phyloP scores from a whole-genome alignment of 2,329 filamentous ascomycete genomes.

The Escovopsis sp. region DNA sequence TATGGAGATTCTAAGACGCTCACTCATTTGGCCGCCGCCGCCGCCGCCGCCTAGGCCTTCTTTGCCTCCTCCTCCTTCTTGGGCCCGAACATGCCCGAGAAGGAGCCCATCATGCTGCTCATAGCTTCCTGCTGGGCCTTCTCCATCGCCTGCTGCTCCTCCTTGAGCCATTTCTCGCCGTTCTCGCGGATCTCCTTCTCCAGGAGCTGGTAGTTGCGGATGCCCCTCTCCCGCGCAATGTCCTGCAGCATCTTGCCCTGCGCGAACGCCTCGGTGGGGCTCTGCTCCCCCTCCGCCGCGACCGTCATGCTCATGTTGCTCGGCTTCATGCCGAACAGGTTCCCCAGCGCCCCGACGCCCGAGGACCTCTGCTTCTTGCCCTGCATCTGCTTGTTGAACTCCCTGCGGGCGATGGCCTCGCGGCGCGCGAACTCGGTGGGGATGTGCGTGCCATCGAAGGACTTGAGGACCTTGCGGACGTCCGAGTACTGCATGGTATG shows the following conservation, averaged over 20 bases:
- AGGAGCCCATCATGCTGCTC: slow-evolving; percentile 77
- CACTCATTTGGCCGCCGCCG: slow-evolving; percentile 7
- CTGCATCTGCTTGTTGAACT: slow-evolving; percentile 65
- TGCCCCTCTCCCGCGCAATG: slow-evolving; percentile 79
- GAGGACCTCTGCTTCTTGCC: slow-evolving; percentile 47
- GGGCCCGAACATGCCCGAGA: slow-evolving; percentile 24
- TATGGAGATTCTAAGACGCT: background rate
- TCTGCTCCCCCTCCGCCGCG: slow-evolving; percentile 50
- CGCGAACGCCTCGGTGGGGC: slow-evolving; percentile 60
- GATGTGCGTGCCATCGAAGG: slow-evolving; percentile 79
- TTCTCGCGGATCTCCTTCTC: slow-evolving; percentile 88
- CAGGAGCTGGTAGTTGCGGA: slow-evolving; percentile 75
- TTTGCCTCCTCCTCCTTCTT: slow-evolving; percentile 4
- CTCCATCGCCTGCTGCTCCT: slow-evolving; percentile 79
- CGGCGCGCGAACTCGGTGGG: slow-evolving; percentile 79
- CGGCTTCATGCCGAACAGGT: slow-evolving; percentile 64
- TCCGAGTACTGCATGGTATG: slow-evolving; percentile 86
- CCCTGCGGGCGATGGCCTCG: slow-evolving; percentile 70
- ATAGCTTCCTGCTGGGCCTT: slow-evolving; percentile 81
- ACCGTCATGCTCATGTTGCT: slow-evolving; percentile 48
- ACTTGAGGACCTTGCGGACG: slow-evolving; percentile 72
- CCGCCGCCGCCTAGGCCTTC: slow-evolving; percentile 3
- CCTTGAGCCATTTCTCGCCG: slow-evolving; percentile 89
- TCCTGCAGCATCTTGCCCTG: slow-evolving; percentile 97
- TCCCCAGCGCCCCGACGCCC: slow-evolving; percentile 54